These are phyloP conservation scores for Quercus phellos DNA, from an alignment of 331 rosid genomes.

Conservation along the genomic window DNA sequence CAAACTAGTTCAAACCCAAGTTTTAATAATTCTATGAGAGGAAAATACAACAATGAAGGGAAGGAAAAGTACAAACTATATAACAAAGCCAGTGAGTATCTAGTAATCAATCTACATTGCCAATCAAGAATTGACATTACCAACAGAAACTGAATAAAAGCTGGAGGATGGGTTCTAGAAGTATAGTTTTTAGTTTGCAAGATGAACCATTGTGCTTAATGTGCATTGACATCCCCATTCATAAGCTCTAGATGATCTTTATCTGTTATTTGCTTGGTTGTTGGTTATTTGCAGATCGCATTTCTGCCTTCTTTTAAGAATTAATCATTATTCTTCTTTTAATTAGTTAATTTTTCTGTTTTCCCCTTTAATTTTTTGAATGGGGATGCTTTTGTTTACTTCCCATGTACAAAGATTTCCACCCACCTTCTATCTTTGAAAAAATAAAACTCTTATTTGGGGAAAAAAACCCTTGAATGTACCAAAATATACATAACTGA, in stretches of 20 bases:
- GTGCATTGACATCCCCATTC: not conserved
- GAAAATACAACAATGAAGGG: not conserved
- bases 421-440: not conserved
- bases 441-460: not conserved
- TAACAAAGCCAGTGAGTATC: not conserved
- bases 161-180: not conserved
- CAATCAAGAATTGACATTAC: not conserved
- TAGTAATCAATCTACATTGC: not conserved
- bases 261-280: not conserved
- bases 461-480: not conserved
- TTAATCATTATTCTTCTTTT: too few relatives aligned
- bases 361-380: not conserved
- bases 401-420: not conserved
- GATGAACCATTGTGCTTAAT: not conserved
- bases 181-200: not conserved
- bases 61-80: not conserved
- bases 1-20: not conserved
- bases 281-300: not conserved
- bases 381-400: not conserved
- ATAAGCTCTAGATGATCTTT: not conserved
- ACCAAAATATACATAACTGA: not conserved
- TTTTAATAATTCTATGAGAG: not conserved
- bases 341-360: not conserved
- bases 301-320: too few relatives aligned
- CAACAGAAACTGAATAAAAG: not conserved